These are phyloP conservation scores for Aspergillus funiculosus DNA, from an alignment of 495 filamentous ascomycete species.

Conservation along the genomic window DNA sequence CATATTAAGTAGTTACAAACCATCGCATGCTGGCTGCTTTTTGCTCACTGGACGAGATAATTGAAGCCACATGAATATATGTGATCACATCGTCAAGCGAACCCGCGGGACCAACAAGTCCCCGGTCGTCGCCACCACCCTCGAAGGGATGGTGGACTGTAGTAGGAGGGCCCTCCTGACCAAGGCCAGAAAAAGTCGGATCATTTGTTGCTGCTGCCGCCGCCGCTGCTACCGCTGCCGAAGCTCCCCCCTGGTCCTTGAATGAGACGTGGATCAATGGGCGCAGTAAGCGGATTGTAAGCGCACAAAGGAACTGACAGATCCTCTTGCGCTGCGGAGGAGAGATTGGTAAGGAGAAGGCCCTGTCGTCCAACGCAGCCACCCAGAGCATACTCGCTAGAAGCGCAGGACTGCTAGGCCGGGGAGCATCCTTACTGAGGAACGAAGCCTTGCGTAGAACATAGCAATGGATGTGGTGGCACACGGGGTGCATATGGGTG, in stretches of 20 bases:
- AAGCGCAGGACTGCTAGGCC: constrained; percentile 79
- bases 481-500: constrained; percentile 79
- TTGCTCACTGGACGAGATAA: constrained; percentile 90
- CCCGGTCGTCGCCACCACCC: constrained; percentile 68
- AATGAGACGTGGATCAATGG: constrained; percentile 70
- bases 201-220: constrained; percentile 17
- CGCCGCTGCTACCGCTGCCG: constrained; percentile 14
- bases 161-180: constrained; percentile 27
- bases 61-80: constrained; percentile 84
- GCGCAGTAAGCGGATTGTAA: constrained; percentile 79
- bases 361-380: constrained; percentile 84
- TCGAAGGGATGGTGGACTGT: constrained; percentile 46
- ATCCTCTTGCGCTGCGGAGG: constrained; percentile 81
- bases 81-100: constrained; percentile 79
- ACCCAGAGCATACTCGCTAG: constrained; percentile 95
- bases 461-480: constrained; percentile 87
- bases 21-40: constrained; percentile 90
- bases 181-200: constrained; percentile 20
- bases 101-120: constrained; percentile 68
- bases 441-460: constrained; percentile 88
- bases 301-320: constrained; percentile 83
- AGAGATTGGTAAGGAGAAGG: constrained; percentile 76
- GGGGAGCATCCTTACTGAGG: constrained; percentile 68
- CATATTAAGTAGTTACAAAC: constrained; percentile 39
- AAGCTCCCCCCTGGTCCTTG: constrained; percentile 30